Conservation (phyloP, 352 stramenopile genomes). For the Peronospora destructor region DNA sequence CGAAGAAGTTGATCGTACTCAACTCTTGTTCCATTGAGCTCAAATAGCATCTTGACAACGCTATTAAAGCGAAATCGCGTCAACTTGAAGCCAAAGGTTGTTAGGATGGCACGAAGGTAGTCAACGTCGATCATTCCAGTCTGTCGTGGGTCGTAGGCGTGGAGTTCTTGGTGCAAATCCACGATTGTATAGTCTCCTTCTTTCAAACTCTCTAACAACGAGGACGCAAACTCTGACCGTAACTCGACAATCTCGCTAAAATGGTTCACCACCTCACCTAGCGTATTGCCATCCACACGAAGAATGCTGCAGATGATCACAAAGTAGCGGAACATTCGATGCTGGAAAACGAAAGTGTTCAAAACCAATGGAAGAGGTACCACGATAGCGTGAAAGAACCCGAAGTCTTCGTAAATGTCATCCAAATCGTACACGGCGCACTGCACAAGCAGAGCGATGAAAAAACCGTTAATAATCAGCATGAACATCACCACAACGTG, state of each 20-base stretch:
- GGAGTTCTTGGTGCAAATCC: conserved; percentile 28
- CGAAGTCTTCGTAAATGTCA: conserved; percentile 28
- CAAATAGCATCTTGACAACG: conserved; percentile 44
- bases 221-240: conserved; percentile 36
- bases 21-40: conserved; percentile 26
- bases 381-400: conserved; percentile 11
- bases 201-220: conserved; percentile 24
- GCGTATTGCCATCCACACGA: conserved; percentile 34
- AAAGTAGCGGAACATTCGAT: conserved; percentile 45
- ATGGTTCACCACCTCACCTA: conserved; percentile 44
- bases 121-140: conserved; percentile 35
- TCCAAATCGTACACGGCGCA: conserved; percentile 44
- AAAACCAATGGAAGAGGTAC: conserved; percentile 37
- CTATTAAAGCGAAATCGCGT: conserved; percentile 54
- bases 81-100: conserved; percentile 32
- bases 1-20: conserved; percentile 36
- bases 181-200: conserved; percentile 5
- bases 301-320: conserved; percentile 46
- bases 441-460: conserved; percentile 45
- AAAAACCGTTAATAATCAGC: conserved; percentile 58
- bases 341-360: conserved; percentile 49
- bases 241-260: conserved; percentile 49
- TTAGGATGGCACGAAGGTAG: conserved; percentile 32
- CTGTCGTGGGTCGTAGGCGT: conserved; percentile 16
- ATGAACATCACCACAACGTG: conserved; percentile 46